Conservation (phyloP, 1,284 basidiomycete genomes). For the Wolfiporia cocos region DNA sequence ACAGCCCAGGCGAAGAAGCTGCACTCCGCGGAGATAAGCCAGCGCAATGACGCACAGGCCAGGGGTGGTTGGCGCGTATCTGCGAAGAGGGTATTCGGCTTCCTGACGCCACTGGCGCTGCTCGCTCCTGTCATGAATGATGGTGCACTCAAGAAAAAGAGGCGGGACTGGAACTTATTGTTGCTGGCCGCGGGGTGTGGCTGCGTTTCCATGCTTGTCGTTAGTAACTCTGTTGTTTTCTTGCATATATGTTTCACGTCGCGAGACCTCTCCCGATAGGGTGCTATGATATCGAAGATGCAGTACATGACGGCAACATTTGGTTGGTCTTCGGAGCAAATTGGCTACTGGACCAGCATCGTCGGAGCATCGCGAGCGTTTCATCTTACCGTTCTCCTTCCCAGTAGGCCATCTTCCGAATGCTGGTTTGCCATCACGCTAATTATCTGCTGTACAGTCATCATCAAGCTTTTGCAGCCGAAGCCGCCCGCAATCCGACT, state of each 20-base stretch:
- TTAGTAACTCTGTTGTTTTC: neutral
- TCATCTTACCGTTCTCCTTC: constrained; percentile 59
- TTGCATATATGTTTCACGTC: neutral
- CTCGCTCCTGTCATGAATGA: constrained; percentile 46
- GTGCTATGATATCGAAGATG: constrained; percentile 44
- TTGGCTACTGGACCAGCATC: constrained; percentile 73
- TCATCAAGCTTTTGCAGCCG: constrained; percentile 36
- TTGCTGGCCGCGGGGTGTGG: constrained; percentile 38
- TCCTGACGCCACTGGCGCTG: constrained; percentile 60
- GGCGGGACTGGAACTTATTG: constrained; percentile 63
- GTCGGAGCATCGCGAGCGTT: constrained; percentile 54
- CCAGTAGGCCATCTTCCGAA: constrained; percentile 38
- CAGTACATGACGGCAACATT: constrained; percentile 67
- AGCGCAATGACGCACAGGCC: neutral
- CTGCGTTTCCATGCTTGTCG: constrained; percentile 42
- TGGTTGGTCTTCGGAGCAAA: constrained; percentile 69
- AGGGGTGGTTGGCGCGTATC: constrained; percentile 5
- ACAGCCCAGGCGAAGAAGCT: constrained; percentile 28
- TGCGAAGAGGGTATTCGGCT: constrained; percentile 40
- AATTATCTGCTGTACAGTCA: constrained; percentile 29
- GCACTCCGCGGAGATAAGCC: constrained; percentile 24
- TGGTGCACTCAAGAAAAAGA: constrained; percentile 33
- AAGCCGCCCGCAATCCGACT: constrained; percentile 31
- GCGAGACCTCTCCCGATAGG: no score
- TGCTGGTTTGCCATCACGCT: constrained; percentile 2